These are phyloP conservation scores for Pseudogymnoascus sp. DNA, from an alignment of 2,329 filamentous ascomycete genomes.

Conservation along the genomic window DNA sequence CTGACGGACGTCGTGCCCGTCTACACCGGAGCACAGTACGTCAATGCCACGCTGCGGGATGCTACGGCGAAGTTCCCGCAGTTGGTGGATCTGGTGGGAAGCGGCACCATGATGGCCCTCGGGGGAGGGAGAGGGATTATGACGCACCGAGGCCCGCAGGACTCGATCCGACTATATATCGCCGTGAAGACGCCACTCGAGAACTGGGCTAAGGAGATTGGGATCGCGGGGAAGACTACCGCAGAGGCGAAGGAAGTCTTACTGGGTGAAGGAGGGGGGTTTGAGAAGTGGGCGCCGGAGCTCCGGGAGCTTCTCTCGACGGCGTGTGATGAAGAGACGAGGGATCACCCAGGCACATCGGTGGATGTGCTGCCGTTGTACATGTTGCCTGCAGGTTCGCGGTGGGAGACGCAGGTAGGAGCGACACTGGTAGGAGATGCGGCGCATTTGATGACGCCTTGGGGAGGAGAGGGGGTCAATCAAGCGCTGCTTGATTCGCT, in stretches of 20 bases:
- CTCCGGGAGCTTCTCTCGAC: constrained; percentile 23
- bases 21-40: constrained; percentile 32
- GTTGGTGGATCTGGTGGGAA: constrained; percentile 20
- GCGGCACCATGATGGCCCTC: constrained; percentile 23
- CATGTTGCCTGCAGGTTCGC: constrained; percentile 15
- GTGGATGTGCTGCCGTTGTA: constrained; percentile 21
- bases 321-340: constrained; percentile 20
- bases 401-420: constrained; percentile 22
- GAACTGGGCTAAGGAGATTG: constrained; percentile 14
- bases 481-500: constrained; percentile 32
- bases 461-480: constrained; percentile 35
- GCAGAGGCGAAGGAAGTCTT: constrained; percentile 17
- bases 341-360: constrained; percentile 9
- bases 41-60: constrained; percentile 24
- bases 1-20: constrained; percentile 27
- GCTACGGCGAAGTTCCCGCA: constrained; percentile 20
- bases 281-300: constrained; percentile 22
- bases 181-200: constrained; percentile 23
- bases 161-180: constrained; percentile 21
- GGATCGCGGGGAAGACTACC: constrained; percentile 12
- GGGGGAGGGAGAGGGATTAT: constrained; percentile 22
- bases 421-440: constrained; percentile 42
- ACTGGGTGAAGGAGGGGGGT: constrained; percentile 18
- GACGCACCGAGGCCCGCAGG: constrained; percentile 20
- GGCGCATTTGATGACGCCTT: constrained; percentile 40